A percentile compares a stretch with the other conserved stretches of the same genome.
Evolutionary conservation across 1,284 basidiomycete genomes (phyloP).

Genomic region (Termitomyces sp.): DNA sequence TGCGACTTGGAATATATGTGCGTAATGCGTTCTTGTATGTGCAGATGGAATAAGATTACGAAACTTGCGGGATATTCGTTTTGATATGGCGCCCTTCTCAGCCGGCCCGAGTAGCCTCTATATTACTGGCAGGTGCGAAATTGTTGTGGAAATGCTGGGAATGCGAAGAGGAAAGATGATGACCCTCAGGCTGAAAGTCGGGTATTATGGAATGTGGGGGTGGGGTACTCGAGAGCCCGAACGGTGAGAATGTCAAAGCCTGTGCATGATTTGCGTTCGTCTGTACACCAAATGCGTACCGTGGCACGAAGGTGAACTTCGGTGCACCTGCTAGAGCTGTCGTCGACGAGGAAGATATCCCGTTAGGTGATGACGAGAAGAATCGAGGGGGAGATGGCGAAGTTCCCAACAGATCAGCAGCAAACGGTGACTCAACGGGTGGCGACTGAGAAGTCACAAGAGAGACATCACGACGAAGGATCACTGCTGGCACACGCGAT

Average conservation of each 20-base stretch:
- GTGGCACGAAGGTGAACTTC: constrained; percentile 18
- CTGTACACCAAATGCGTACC: constrained; percentile 29
- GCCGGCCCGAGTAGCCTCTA: constrained; percentile 47
- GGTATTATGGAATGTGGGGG: constrained; percentile 54
- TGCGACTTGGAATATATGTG: constrained; percentile 18
- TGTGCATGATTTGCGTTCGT: constrained; percentile 20
- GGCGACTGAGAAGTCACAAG: constrained; percentile 38
- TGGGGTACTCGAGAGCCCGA: constrained; percentile 42
- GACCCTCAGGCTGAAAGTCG: constrained; percentile 46
- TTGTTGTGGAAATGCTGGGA: constrained; percentile 42
- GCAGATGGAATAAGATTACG: constrained; percentile 19
- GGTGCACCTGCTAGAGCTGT: constrained; percentile 22
- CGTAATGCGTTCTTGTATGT: constrained; percentile 16
- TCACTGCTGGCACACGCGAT: constrained; percentile 29
- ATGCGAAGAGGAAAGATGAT: constrained; percentile 30
- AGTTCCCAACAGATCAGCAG: constrained; percentile 43
- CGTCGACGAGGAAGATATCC: constrained; percentile 29
- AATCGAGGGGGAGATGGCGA: constrained; percentile 64
- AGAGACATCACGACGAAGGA: constrained; percentile 25
- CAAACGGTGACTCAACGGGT: constrained; percentile 28
- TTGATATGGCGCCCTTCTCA: constrained; percentile 21
- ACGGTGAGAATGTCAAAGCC: constrained; percentile 54
- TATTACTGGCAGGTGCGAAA: constrained; percentile 43
- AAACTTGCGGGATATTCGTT: constrained; percentile 13
- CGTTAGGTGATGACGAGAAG: constrained; percentile 41